A percentile compares a stretch with the other conserved stretches of the same genome.
Evolutionary conservation across 139 green algal genomes (phyloP).

Genomic region (Tetraselmis striata): DNA sequence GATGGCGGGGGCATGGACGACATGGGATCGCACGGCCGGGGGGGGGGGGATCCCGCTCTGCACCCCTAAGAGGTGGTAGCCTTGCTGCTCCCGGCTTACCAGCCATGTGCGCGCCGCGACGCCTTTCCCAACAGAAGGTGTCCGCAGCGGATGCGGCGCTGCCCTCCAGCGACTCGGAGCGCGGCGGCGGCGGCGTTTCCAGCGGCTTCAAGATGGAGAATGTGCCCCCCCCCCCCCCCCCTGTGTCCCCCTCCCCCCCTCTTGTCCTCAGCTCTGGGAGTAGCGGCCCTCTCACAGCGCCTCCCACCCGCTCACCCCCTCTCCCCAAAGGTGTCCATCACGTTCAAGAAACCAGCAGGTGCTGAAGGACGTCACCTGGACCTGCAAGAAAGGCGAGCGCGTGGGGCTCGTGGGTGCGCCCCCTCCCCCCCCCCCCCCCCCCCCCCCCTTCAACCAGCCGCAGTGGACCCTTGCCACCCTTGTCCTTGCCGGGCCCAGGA

Average conservation of each 20-base stretch:
- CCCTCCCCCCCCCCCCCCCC: no score
- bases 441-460: no score
- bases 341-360: constrained; percentile 94
- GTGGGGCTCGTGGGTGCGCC: constrained; percentile 89
- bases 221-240: constrained; percentile 20
- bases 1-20: no score
- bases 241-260: neutral
- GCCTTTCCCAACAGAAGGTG: neutral
- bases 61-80: no score
- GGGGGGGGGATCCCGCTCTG: neutral
- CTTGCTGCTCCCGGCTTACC: neutral
- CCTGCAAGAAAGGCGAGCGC: constrained; percentile 92
- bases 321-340: constrained; percentile 56
- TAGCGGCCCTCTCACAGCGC: no score
- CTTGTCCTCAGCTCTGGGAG: neutral
- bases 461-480: no score
- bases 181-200: constrained; percentile 27
- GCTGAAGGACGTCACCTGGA: constrained; percentile 83
- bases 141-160: neutral
- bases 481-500: no score
- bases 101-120: neutral
- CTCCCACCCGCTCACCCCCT: neutral
- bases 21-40: no score
- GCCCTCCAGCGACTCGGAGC: neutral
- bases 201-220: constrained; percentile 68